Evolutionary conservation across 1,284 basidiomycete species (phyloP).

Genomic region (Leccinum insigne): DNA sequence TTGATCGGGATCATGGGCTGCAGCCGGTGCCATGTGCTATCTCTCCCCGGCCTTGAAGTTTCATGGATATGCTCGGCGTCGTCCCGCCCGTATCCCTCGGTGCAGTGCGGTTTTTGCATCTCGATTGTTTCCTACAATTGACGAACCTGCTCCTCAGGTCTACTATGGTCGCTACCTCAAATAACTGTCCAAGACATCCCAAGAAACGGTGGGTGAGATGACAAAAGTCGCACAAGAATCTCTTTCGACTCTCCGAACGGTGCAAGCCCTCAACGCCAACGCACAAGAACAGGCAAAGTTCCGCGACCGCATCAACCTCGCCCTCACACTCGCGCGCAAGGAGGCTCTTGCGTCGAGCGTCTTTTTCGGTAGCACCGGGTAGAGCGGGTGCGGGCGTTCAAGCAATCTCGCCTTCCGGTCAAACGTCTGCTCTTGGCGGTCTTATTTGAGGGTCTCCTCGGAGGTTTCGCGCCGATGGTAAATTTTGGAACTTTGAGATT

Average conservation of each 20-base stretch:
- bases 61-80: constrained; percentile 86
- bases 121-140: neutral
- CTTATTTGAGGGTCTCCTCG: constrained; percentile 20
- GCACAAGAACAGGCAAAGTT: constrained; percentile 76
- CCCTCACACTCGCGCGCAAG: constrained; percentile 79
- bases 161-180: constrained; percentile 97
- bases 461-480: constrained; percentile 12
- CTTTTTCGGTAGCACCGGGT: constrained; percentile 92
- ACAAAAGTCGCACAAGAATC: constrained; percentile 92
- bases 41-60: constrained; percentile 86
- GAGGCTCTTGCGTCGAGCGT: constrained; percentile 92
- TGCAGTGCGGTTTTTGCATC: constrained; percentile 40
- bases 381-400: constrained; percentile 48
- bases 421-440: constrained; percentile 8
- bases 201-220: constrained; percentile 95
- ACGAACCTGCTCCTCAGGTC: constrained; percentile 50
- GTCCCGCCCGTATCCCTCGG: constrained; percentile 96
- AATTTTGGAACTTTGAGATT: neutral
- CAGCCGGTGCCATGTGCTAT: constrained; percentile 96
- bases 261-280: constrained; percentile 87
- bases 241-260: constrained; percentile 88
- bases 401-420: constrained; percentile 7
- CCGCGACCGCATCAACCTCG: constrained; percentile 61
- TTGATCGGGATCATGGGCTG: constrained; percentile 3
- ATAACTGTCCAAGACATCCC: constrained; percentile 88